Conservation (phyloP, 2,329 filamentous ascomycete species). For the Aureobasidium musti region DNA sequence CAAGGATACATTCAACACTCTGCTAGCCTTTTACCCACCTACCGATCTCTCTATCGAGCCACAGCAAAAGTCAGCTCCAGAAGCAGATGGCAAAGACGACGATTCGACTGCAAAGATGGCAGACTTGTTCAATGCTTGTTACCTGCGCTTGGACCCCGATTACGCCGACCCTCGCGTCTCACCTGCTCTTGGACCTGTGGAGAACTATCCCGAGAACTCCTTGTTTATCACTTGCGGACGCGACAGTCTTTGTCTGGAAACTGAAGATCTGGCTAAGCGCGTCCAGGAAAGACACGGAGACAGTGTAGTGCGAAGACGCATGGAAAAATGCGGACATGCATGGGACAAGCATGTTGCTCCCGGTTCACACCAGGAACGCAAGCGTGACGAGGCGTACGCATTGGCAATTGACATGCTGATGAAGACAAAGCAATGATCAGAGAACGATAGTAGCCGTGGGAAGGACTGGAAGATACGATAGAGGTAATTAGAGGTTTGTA, state of each 20-base stretch:
- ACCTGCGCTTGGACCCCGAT: conserved; percentile 35
- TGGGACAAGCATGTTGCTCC: conserved; percentile 43
- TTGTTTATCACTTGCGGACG: conserved; percentile 44
- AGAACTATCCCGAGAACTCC: conserved; percentile 36
- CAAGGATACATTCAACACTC: conserved; percentile 38
- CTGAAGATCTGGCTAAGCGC: conserved; percentile 40
- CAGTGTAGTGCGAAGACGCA: conserved; percentile 36
- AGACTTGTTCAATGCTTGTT: conserved; percentile 42
- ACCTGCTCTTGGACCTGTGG: conserved; percentile 38
- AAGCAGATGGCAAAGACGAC: conserved; percentile 32
- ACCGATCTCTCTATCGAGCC: conserved; percentile 41
- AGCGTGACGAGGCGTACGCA: conserved; percentile 40
- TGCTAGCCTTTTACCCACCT: conserved; percentile 44
- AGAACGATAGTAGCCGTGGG: no score
- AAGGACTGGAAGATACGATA: background rate
- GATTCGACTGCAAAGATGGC: conserved; percentile 33
- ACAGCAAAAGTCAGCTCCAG: conserved; percentile 38
- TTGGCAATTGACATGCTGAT: conserved; percentile 36
- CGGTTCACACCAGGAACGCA: conserved; percentile 37
- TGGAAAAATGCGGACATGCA: conserved; percentile 43
- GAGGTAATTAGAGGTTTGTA: conserved; percentile 8
- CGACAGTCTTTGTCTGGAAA: conserved; percentile 45
- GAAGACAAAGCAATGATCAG: conserved; percentile 1
- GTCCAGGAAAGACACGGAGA: conserved; percentile 32
- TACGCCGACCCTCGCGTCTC: conserved; percentile 43